A percentile compares a stretch with the other conserved stretches of the same genome.
phyloP scores from a whole-genome alignment of 352 stramenopile genomes.

The Sclerospora graminicola region DNA sequence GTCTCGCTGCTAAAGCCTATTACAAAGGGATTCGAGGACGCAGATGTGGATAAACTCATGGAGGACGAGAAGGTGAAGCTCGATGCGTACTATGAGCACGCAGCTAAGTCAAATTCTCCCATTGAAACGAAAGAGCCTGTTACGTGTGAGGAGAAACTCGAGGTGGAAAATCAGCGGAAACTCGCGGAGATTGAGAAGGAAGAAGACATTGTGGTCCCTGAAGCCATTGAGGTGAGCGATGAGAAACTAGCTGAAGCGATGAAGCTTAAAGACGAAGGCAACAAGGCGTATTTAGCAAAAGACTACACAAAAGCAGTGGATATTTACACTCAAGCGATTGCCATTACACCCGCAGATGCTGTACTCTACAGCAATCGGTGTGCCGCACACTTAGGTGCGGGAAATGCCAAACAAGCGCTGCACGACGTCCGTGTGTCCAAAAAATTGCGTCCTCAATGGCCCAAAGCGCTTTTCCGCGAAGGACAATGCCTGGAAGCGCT shows the following conservation, averaged over 20 bases:
- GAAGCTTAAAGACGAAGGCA: neutral
- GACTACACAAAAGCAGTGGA: neutral
- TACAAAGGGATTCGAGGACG: slow-evolving; percentile 35
- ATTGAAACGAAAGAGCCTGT: slow-evolving; percentile 7
- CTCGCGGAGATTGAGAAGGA: neutral
- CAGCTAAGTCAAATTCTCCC: neutral
- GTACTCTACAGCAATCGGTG: slow-evolving; percentile 80
- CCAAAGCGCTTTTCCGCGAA: slow-evolving; percentile 75
- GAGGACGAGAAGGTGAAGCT: slow-evolving; percentile 31
- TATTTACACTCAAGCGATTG: slow-evolving; percentile 15
- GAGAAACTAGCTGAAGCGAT: neutral
- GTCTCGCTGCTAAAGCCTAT: slow-evolving; percentile 27
- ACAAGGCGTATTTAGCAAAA: neutral
- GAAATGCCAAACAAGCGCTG: slow-evolving; percentile 53
- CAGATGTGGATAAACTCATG: slow-evolving; percentile 49
- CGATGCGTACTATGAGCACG: neutral
- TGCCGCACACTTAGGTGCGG: slow-evolving; percentile 44
- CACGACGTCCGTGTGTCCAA: slow-evolving; percentile 66
- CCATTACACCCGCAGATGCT: slow-evolving; percentile 41
- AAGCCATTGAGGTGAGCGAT: neutral
- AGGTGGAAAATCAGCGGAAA: neutral
- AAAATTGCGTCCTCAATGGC: slow-evolving; percentile 75
- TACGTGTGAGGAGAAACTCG: slow-evolving; percentile 2
- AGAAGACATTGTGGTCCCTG: neutral
- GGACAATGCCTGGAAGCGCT: slow-evolving; percentile 73